Evolutionary conservation across 495 filamentous ascomycete genomes (phyloP).

Genomic region (Neurospora cerealis): DNA sequence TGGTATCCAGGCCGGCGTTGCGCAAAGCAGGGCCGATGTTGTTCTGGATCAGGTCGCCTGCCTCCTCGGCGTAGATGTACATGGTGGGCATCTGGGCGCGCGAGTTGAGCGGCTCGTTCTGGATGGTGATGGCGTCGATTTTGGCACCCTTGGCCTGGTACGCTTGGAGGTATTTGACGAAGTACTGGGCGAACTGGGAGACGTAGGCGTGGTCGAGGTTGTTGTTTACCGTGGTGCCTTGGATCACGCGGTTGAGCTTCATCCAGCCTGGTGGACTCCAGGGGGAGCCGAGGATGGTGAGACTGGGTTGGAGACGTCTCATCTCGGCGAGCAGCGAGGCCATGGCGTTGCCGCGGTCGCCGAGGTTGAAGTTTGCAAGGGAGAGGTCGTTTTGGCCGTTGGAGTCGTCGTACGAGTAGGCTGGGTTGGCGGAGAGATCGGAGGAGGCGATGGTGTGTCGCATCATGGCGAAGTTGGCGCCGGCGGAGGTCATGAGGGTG

Average conservation of each 20-base stretch:
- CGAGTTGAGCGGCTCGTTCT: slow-evolving; percentile 49
- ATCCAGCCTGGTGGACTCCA: slow-evolving; percentile 51
- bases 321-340: slow-evolving; percentile 35
- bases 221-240: slow-evolving; percentile 39
- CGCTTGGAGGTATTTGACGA: slow-evolving; percentile 47
- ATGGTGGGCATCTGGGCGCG: slow-evolving; percentile 44
- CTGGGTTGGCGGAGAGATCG: slow-evolving; percentile 38
- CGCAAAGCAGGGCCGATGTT: slow-evolving; percentile 39
- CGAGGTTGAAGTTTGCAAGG: slow-evolving; percentile 35
- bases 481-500: slow-evolving; percentile 36
- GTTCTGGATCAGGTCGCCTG: slow-evolving; percentile 36
- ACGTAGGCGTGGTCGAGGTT: slow-evolving; percentile 42
- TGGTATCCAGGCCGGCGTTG: slow-evolving; percentile 30
- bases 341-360: slow-evolving; percentile 43
- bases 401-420: slow-evolving; percentile 45
- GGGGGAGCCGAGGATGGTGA: slow-evolving; percentile 38
- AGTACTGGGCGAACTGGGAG: slow-evolving; percentile 41
- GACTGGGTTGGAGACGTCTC: slow-evolving; percentile 23
- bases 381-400: slow-evolving; percentile 29
- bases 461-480: slow-evolving; percentile 40
- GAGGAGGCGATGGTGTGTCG: slow-evolving; percentile 46
- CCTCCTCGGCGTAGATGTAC: slow-evolving; percentile 43
- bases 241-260: slow-evolving; percentile 43
- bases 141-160: slow-evolving; percentile 31
- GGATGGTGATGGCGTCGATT: slow-evolving; percentile 46